phyloP scores from a whole-genome alignment of 2,329 filamentous ascomycete species.

The Colletotrichum truncatum region DNA sequence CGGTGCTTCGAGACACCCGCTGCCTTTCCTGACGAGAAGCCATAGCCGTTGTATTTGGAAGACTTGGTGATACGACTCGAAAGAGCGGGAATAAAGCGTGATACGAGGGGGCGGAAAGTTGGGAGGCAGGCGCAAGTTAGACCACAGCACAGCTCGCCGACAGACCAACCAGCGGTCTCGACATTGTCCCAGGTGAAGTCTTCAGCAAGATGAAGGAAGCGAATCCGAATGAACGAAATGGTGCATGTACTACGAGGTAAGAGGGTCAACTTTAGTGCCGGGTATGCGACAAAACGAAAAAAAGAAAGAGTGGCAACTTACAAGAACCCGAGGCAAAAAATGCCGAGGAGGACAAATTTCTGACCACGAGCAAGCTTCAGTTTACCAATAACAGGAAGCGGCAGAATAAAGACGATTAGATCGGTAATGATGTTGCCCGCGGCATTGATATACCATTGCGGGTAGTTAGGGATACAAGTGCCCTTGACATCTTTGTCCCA shows the following conservation, averaged over 20 bases:
- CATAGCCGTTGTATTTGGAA: background rate
- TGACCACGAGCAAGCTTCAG: slow-evolving; percentile 25
- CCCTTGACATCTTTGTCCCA: slow-evolving; percentile 37
- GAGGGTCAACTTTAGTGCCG: background rate
- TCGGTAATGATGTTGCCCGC: slow-evolving; percentile 34
- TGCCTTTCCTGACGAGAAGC: background rate
- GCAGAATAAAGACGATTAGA: slow-evolving; percentile 30
- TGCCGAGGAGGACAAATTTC: slow-evolving; percentile 35
- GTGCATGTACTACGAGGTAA: slow-evolving; percentile 32
- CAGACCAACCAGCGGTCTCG: slow-evolving; percentile 35
- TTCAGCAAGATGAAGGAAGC: slow-evolving; percentile 29
- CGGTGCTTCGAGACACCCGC: background rate
- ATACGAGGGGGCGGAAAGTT: slow-evolving; percentile 35
- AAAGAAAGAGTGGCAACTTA: background rate
- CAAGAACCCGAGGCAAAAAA: slow-evolving; percentile 35
- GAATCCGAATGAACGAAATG: slow-evolving; percentile 37
- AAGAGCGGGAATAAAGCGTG: slow-evolving; percentile 8
- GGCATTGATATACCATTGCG: slow-evolving; percentile 37
- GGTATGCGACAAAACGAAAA: background rate
- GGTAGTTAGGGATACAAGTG: slow-evolving; percentile 34
- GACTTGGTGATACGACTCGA: slow-evolving; percentile 3
- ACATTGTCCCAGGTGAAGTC: slow-evolving; percentile 37
- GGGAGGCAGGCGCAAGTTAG: slow-evolving; percentile 36
- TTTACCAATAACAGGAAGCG: slow-evolving; percentile 29
- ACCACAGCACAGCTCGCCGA: slow-evolving; percentile 35